Percentiles rank a stretch among this genome's conserved stretches.
Evolutionary conservation across 345 rosid species (phyloP).

Genomic region (Physaria fendleri): DNA sequence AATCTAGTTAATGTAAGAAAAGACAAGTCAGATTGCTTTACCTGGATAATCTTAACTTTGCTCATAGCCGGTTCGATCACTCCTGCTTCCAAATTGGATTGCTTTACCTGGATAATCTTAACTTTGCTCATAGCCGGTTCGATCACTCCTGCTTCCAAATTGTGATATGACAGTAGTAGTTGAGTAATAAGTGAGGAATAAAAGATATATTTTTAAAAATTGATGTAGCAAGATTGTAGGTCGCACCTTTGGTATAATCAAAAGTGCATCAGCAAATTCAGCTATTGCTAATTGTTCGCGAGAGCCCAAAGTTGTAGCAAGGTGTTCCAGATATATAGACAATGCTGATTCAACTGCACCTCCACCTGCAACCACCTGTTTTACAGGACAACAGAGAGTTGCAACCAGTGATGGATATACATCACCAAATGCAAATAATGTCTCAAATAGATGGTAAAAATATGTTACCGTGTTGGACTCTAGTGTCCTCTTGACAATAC

Average conservation of each 20-base stretch:
- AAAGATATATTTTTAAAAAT: not conserved
- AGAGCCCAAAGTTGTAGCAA: constrained; percentile 88
- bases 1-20: not conserved
- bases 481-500: constrained; percentile 89
- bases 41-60: constrained; percentile 99
- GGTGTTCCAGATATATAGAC: constrained; percentile 86
- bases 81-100: constrained; percentile 83
- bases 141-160: constrained; percentile 95
- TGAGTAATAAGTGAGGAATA: not conserved
- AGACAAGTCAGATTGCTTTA: constrained; percentile 9
- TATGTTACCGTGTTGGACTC: constrained; percentile 77
- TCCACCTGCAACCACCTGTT: constrained; percentile 96
- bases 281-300: constrained; percentile 94
- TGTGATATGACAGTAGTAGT: constrained; percentile 21
- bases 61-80: constrained; percentile 99
- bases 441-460: not conserved
- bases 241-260: constrained; percentile 81
- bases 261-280: constrained; percentile 85
- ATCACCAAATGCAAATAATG: not conserved
- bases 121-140: constrained; percentile 99
- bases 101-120: constrained; percentile 86
- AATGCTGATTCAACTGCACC: constrained; percentile 96
- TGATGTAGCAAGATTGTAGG: not conserved
- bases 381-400: constrained; percentile 3
- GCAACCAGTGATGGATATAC: not conserved